A percentile compares a stretch with the other conserved stretches of the same genome.
phyloP scores from a whole-genome alignment of 345 rosid genomes.

The Stellera chamaejasme region DNA sequence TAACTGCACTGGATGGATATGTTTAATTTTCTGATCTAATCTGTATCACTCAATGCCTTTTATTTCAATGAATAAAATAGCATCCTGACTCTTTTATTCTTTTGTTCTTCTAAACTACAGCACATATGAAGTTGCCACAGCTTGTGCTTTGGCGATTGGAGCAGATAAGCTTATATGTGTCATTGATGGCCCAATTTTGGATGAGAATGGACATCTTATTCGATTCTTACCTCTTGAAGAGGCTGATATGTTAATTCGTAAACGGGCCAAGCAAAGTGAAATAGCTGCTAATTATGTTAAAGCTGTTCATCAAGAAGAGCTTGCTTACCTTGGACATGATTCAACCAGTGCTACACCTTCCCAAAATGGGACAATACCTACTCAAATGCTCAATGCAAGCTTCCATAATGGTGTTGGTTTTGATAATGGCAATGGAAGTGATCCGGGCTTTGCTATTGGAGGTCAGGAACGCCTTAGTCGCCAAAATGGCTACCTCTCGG shows the following conservation, averaged over 20 bases:
- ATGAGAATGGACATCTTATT: slow-evolving; percentile 75
- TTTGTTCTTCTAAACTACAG: slow-evolving; percentile 33
- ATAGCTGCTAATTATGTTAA: slow-evolving; percentile 82
- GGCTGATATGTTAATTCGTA: slow-evolving; percentile 79
- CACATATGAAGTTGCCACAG: slow-evolving; percentile 98
- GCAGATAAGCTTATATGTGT: slow-evolving; percentile 95
- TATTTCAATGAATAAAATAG: no score
- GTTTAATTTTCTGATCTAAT: no score
- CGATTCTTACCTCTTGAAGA: slow-evolving; percentile 83
- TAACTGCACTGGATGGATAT: no score
- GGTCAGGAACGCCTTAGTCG: slow-evolving; percentile 84
- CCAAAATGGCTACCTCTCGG: slow-evolving; percentile 70
- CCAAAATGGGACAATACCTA: slow-evolving; percentile 32
- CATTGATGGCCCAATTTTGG: slow-evolving; percentile 85
- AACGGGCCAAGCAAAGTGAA: slow-evolving; percentile 86
- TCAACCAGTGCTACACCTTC: slow-evolving; percentile 31
- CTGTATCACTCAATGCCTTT: no score
- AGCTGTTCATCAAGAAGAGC: slow-evolving; percentile 60
- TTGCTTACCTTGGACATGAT: slow-evolving; percentile 27
- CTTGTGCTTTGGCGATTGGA: slow-evolving; percentile 90
- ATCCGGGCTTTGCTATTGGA: slow-evolving; percentile 96
- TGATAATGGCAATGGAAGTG: slow-evolving; percentile 77
- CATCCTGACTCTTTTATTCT: background rate
- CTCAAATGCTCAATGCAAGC: slow-evolving; percentile 29
- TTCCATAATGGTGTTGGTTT: slow-evolving; percentile 93